Base-by-base conservation (phyloP, 176 grass and related monocot genomes). In the Stipa capillata region DNA sequence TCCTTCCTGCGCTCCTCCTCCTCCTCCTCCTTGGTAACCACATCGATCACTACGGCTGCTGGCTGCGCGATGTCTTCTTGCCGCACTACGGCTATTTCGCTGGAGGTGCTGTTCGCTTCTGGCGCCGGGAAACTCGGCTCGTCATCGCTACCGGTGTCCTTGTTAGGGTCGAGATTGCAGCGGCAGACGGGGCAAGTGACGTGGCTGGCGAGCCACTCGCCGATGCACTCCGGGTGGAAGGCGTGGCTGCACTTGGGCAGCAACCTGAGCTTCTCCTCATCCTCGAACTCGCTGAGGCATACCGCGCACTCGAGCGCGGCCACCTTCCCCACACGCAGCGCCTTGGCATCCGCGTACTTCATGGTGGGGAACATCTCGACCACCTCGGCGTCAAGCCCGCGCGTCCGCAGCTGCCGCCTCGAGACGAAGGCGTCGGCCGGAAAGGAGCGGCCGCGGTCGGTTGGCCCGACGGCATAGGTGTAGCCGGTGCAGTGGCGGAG, bases 191-290 rank as follows among this genome's bases (percentile, higher is more conserved):
- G 36, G 36, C 36, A 37, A 6, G 36, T 37, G 36, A 37, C 4
- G 36, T 6, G 6, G 4, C 3, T 6, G 36, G 36, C 36, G 36
- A 6, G 6, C 36, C 91, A 94, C 60, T 84, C 84, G 43, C 89
- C 90, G 45, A 97, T 93, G 86, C 94, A 97, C 28, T 89, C 83
- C 21, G 83, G 79, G 84, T 97, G 94, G 84, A 97, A 93, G 31
- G 90, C 88, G 79, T 97, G 94, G 91, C 76, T 90, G 81, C 94
- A 97, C 86, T 78, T 91, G 57, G 94, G 88, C 85, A 93, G 70
- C 67, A 97, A 69, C 77, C 81, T 55, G 72, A 97, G 84, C 77
- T 57, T 71, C 63, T 97, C 93, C 1, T 90, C 81, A 56, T 90
- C 90, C 53, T 88, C 83, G 79, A 97, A 97, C 88, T 97, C 90